phyloP scores from a whole-genome alignment of 768 basidiomycete genomes.

The Auricularia sp. region DNA sequence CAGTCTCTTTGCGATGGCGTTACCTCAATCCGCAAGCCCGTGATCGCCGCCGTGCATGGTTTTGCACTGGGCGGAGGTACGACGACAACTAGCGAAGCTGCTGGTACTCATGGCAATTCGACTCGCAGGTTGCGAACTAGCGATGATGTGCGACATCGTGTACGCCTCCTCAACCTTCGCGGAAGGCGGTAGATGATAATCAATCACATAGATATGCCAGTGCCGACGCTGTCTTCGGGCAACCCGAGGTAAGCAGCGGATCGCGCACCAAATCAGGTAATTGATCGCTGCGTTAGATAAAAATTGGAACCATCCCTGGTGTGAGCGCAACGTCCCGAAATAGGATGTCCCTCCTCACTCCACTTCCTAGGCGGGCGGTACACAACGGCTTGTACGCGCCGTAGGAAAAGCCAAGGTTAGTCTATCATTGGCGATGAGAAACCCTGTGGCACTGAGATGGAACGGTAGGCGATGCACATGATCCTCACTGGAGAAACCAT shows the following conservation, averaged over 20 bases:
- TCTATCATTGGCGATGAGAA: not conserved
- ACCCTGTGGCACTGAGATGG: not conserved
- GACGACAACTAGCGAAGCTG: conserved; percentile 7
- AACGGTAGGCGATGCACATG: conserved; percentile 77
- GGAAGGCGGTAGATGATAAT: too few relatives aligned
- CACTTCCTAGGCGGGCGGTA: conserved; percentile 46
- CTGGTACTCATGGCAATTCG: conserved; percentile 19
- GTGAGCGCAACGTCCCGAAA: conserved; percentile 24
- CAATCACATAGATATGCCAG: too few relatives aligned
- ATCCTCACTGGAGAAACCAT: conserved; percentile 80
- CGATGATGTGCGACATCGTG: conserved; percentile 93
- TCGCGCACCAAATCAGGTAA: not conserved
- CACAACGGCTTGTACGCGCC: conserved; percentile 76
- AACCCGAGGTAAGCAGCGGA: conserved; percentile 49
- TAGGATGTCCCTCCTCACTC: not conserved
- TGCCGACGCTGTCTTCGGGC: conserved; percentile 84
- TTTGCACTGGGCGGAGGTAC: conserved; percentile 57
- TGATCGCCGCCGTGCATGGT: conserved; percentile 93
- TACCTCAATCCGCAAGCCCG: conserved; percentile 71
- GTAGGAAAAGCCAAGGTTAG: conserved; percentile 64
- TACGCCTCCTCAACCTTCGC: conserved; percentile 45
- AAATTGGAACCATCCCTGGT: conserved; percentile 88
- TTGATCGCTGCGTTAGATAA: conserved; percentile 36
- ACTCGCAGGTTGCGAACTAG: conserved; percentile 85
- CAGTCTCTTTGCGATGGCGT: conserved; percentile 68